Evolutionary conservation across 2,329 filamentous ascomycete genomes (phyloP).

Genomic region (Xylaria sp.): DNA sequence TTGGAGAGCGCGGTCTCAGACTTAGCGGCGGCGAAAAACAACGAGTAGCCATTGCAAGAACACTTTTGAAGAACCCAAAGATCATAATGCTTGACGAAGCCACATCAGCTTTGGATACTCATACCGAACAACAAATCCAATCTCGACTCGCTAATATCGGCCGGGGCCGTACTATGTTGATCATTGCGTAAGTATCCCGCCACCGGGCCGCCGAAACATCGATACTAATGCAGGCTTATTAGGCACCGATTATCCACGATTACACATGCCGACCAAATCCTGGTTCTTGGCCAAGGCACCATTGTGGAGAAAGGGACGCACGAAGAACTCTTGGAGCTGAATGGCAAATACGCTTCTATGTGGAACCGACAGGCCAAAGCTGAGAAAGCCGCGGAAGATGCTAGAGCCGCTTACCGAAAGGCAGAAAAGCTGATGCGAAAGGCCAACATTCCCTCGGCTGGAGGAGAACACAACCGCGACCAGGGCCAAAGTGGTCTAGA

Average conservation of each 20-base stretch:
- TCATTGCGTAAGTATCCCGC: constrained; percentile 78
- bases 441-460: constrained; percentile 58
- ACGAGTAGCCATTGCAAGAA: constrained; percentile 90
- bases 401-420: constrained; percentile 55
- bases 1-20: constrained; percentile 87
- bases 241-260: constrained; percentile 86
- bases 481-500: constrained; percentile 53
- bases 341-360: constrained; percentile 83
- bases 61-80: constrained; percentile 88
- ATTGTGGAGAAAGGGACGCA: constrained; percentile 84
- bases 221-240: constrained; percentile 39
- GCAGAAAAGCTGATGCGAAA: constrained; percentile 59
- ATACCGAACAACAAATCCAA: constrained; percentile 94
- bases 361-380: constrained; percentile 90
- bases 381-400: constrained; percentile 73
- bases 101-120: constrained; percentile 88
- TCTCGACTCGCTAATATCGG: constrained; percentile 84
- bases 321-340: constrained; percentile 74
- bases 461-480: constrained; percentile 40
- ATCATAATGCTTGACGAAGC: constrained; percentile 95
- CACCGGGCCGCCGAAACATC: neutral
- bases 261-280: constrained; percentile 85
- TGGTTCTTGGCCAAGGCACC: constrained; percentile 79
- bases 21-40: constrained; percentile 94
- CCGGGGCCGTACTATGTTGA: constrained; percentile 87